Conservation (phyloP, 495 filamentous ascomycete genomes). For the Penicillium paxilli region DNA sequence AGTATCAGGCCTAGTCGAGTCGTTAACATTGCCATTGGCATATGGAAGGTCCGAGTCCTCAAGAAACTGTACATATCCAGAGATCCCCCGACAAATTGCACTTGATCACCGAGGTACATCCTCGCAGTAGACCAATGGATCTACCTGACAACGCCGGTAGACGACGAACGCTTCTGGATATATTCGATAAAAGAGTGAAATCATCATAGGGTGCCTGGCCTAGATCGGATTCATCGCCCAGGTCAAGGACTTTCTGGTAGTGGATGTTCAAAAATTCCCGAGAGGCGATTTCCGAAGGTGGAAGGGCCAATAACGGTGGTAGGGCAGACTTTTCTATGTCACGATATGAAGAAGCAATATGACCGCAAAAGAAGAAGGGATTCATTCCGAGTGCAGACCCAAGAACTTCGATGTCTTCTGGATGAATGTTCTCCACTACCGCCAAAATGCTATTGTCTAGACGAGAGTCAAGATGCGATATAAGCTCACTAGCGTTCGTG, state of each 20-base stretch:
- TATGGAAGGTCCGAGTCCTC: neutral
- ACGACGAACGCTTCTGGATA: neutral
- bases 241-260: neutral
- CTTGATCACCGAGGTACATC: neutral
- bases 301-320: neutral
- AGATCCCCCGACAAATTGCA: neutral
- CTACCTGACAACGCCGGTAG: neutral
- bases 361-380: neutral
- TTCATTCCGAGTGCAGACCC: neutral
- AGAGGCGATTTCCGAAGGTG: neutral
- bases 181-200: too few relatives aligned
- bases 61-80: neutral
- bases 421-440: neutral
- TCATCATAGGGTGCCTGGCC: too few relatives aligned
- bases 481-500: neutral
- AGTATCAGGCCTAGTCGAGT: neutral
- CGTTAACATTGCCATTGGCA: neutral
- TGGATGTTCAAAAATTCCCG: neutral
- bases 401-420: neutral
- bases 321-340: neutral
- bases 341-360: neutral
- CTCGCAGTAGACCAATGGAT: neutral
- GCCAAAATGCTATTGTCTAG: neutral
- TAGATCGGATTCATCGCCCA: neutral
- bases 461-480: neutral